Base-by-base conservation (phyloP, 2,329 filamentous ascomycete genomes). In the Aspergillus clavatus region DNA sequence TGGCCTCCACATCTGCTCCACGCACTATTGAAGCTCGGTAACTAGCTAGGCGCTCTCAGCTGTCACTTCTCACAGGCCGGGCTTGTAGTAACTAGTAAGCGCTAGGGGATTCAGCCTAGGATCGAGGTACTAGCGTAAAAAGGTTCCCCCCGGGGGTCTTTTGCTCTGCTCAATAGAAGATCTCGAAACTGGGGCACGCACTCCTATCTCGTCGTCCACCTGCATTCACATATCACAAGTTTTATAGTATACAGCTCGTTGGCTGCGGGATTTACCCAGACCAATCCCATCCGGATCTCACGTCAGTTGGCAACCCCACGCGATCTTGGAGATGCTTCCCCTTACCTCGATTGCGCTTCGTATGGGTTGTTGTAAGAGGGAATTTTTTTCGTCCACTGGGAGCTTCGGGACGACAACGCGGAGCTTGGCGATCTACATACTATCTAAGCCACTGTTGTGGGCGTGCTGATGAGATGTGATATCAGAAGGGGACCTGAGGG, bases 1-100 rank as follows among this genome's bases (percentile, higher is more conserved):
- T 23, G 50, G 51, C 46, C 50, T 56, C 55, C 57, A 58, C 56
- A 60, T 60, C n/a, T n/a, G n/a, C n/a, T n/a, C n/a, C n/a, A n/a
- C n/a, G n/a, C n/a, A n/a, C 26, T 45, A 10, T 19, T 33, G 10
- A 16, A 33, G 14, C 29, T 37, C 19, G 18, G 14, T 22, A 31
- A 33, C n/a, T 16, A n/a, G n/a, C n/a, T n/a, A n/a, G n/a, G n/a
- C n/a, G n/a, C n/a, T n/a, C n/a, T n/a, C n/a, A n/a, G n/a, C n/a
- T n/a, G n/a, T n/a, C n/a, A n/a, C n/a, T n/a, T n/a, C n/a, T n/a
- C n/a, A n/a, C n/a, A n/a, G n/a, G n/a, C n/a, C n/a, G n/a, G n/a
- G n/a, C n/a, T n/a, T n/a, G n/a, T n/a, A n/a, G n/a, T n/a, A n/a
- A n/a, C n/a, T n/a, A n/a, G n/a, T n/a, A n/a, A n/a, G n/a, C n/a